These are phyloP conservation scores for Globisporangium orthogonon DNA, from an alignment of 352 stramenopile species.

Conservation along the genomic window DNA sequence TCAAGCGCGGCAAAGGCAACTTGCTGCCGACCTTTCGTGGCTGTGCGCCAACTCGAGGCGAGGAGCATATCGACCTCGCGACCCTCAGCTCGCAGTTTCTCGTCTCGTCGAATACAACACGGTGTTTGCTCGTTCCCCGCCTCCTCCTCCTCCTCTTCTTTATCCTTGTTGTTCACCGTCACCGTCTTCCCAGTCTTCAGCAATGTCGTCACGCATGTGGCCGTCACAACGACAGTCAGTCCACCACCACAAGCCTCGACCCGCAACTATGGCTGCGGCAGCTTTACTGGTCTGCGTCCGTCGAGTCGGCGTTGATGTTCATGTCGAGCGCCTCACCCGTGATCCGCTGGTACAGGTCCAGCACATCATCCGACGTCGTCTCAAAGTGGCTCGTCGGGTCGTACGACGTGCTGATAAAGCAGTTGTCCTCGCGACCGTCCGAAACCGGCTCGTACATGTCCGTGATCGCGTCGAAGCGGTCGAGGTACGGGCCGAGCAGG, in stretches of 20 bases:
- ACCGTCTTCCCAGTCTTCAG: not conserved
- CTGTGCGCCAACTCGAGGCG: no score
- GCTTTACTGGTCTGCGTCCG: slow-evolving; percentile 90
- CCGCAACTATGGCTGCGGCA: not conserved
- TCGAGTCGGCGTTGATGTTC: slow-evolving; percentile 95
- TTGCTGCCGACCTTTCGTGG: no score
- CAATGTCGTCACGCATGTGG: not conserved
- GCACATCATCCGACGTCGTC: slow-evolving; percentile 94
- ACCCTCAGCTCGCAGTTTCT: no score
- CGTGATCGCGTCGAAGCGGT: slow-evolving; percentile 95
- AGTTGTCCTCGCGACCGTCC: slow-evolving; percentile 92
- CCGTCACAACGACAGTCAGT: no score
- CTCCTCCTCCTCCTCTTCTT: no score
- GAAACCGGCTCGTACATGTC: slow-evolving; percentile 93
- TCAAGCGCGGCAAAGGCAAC: no score
- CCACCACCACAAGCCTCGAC: not conserved
- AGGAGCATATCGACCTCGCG: no score
- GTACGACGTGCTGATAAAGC: slow-evolving; percentile 96
- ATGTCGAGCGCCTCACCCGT: slow-evolving; percentile 97
- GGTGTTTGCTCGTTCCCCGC: no score
- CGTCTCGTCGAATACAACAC: no score
- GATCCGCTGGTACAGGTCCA: slow-evolving; percentile 97
- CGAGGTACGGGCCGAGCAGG: slow-evolving; percentile 94
- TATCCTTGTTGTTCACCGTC: not conserved
- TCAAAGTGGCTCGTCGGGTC: slow-evolving; percentile 96